phyloP scores from a whole-genome alignment of 345 rosid species.

The Gossypium arboreum region DNA sequence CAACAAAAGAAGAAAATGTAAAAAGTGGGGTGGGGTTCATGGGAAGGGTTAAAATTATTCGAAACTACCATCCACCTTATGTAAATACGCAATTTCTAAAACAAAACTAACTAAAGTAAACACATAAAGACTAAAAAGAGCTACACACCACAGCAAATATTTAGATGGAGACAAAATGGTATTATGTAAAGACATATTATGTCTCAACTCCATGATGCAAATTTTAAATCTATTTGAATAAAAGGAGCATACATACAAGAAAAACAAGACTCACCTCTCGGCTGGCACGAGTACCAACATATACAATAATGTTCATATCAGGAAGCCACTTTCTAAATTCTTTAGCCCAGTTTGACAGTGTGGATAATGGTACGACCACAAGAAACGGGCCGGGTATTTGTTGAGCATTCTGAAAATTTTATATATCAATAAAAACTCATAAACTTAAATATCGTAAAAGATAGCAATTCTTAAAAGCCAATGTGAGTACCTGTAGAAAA shows the following conservation, averaged over 20 bases:
- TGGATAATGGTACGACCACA: constrained; percentile 96
- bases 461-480: constrained; percentile 1
- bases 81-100: neutral
- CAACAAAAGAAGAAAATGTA: constrained; percentile 4
- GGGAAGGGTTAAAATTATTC: neutral
- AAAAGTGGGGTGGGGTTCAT: neutral
- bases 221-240: neutral
- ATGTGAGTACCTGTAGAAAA: constrained; percentile 73
- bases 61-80: constrained; percentile 4
- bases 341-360: constrained; percentile 98
- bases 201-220: neutral
- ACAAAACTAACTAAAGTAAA: neutral
- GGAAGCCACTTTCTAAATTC: constrained; percentile 99
- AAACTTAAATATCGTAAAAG: neutral
- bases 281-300: constrained; percentile 98
- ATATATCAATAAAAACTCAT: constrained; percentile 8
- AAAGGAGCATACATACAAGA: neutral
- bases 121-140: neutral
- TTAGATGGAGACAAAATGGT: neutral
- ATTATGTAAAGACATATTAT: neutral
- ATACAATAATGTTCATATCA: constrained; percentile 80
- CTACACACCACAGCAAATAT: neutral
- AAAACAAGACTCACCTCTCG: constrained; percentile 67
- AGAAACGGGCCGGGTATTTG: constrained; percentile 98
- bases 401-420: constrained; percentile 63